A percentile compares a stretch with the other conserved stretches of the same genome.
These are phyloP conservation scores for Fimicolochytrium jonesii DNA, from an alignment of 192 early-diverging fungal genomes.

Conservation along the genomic window DNA sequence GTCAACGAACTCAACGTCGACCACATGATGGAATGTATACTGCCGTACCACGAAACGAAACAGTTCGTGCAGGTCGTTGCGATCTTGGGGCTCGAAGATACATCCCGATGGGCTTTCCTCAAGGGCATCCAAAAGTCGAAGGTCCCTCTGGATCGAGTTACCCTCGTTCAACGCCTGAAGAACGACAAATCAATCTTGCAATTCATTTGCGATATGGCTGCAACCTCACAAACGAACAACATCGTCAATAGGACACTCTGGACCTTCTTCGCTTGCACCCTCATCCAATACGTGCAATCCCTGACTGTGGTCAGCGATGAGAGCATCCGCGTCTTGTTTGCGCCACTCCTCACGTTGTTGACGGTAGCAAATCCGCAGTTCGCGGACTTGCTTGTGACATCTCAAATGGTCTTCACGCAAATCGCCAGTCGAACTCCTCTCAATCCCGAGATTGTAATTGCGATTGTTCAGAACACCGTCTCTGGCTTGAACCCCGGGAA, in stretches of 20 bases:
- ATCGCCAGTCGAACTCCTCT: slow-evolving; percentile 50
- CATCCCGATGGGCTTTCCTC: slow-evolving; percentile 58
- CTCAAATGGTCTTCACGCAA: slow-evolving; percentile 68
- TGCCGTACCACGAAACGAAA: slow-evolving; percentile 93
- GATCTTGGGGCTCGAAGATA: slow-evolving; percentile 64
- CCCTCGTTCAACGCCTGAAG: slow-evolving; percentile 65
- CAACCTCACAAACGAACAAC: background rate
- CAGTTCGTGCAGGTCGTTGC: slow-evolving; percentile 79
- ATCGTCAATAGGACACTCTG: slow-evolving; percentile 50
- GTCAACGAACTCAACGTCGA: slow-evolving; percentile 88
- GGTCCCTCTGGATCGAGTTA: slow-evolving; percentile 61
- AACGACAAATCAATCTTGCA: slow-evolving; percentile 68
- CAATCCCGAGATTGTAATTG: slow-evolving; percentile 36
- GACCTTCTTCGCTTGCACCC: slow-evolving; percentile 63
- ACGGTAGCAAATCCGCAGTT: slow-evolving; percentile 40
- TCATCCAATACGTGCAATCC: slow-evolving; percentile 53
- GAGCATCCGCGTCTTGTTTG: slow-evolving; percentile 52
- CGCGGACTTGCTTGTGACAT: slow-evolving; percentile 34
- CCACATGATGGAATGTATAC: slow-evolving; percentile 64
- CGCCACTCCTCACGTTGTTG: slow-evolving; percentile 47
- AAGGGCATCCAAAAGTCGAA: slow-evolving; percentile 48
- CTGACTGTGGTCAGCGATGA: slow-evolving; percentile 49
- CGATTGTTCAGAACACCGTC: slow-evolving; percentile 43
- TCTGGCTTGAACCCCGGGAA: slow-evolving; percentile 17
- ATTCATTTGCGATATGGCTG: slow-evolving; percentile 67